phyloP scores from a whole-genome alignment of 768 basidiomycete species.

The Mycena metata region DNA sequence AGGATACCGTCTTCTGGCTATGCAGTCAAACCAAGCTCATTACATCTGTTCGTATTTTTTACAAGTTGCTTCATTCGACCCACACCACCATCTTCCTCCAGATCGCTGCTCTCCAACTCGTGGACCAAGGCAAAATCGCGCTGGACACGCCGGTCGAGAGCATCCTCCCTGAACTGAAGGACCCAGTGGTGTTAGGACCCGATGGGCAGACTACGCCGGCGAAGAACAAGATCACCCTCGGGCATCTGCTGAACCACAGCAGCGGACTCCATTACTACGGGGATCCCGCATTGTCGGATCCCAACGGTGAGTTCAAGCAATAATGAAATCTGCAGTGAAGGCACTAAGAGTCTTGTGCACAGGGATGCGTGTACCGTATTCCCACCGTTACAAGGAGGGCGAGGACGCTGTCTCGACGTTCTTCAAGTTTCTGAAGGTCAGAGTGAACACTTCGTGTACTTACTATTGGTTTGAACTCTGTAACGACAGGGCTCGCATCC shows the following conservation, averaged over 20 bases:
- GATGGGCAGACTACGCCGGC: slow-evolving; percentile 40
- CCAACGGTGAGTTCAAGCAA: too few species aligned
- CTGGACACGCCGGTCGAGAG: slow-evolving; percentile 43
- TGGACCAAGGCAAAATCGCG: slow-evolving; percentile 45
- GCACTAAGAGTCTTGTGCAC: too few species aligned
- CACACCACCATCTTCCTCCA: slow-evolving; percentile 1
- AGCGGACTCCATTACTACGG: slow-evolving; percentile 47
- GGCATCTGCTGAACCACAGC: slow-evolving; percentile 48
- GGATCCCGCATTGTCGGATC: neutral
- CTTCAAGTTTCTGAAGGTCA: slow-evolving; percentile 44
- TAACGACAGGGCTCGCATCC: slow-evolving; percentile 40
- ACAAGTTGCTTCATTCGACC: too few species aligned
- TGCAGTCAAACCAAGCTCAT: slow-evolving; percentile 29
- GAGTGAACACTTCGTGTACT: too few species aligned
- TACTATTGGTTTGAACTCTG: too few species aligned
- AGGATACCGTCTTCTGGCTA: too few species aligned
- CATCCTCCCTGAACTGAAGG: slow-evolving; percentile 46
- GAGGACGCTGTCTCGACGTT: slow-evolving; percentile 37
- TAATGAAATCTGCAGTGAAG: too few species aligned
- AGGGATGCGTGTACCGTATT: slow-evolving; percentile 29
- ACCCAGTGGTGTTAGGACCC: slow-evolving; percentile 42
- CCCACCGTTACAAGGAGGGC: slow-evolving; percentile 42
- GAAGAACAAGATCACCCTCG: slow-evolving; percentile 39
- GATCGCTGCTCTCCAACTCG: slow-evolving; percentile 50
- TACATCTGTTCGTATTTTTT: slow-evolving; percentile 3